These are phyloP conservation scores for Helianthus annuus DNA, from an alignment of 129 eudicot species.

Conservation along the genomic window DNA sequence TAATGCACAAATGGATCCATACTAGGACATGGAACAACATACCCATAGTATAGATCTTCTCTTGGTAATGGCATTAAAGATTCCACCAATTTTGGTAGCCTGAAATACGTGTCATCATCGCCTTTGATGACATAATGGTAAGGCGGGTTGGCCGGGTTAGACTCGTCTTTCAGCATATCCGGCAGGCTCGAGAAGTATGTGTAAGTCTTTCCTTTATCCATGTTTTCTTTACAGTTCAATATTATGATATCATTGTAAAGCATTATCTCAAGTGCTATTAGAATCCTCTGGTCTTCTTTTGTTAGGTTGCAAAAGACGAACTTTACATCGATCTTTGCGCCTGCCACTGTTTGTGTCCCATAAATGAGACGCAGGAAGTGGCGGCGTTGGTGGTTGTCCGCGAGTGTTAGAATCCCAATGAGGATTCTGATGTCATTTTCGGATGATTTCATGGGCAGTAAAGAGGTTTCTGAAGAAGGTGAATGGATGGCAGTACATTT, in stretches of 20 bases:
- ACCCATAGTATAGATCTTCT: constrained; percentile 80
- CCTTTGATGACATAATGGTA: constrained; percentile 85
- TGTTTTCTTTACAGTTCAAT: constrained; percentile 74
- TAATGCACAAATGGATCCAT: constrained; percentile 86
- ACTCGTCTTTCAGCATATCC: constrained; percentile 39
- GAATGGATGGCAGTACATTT: constrained; percentile 46
- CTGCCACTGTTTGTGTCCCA: constrained; percentile 61
- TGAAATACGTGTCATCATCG: constrained; percentile 72
- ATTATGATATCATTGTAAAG: constrained; percentile 74
- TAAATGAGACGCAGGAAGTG: constrained; percentile 81
- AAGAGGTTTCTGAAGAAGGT: constrained; percentile 19
- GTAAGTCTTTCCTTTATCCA: constrained; percentile 89
- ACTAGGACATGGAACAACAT: constrained; percentile 81
- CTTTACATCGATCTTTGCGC: constrained; percentile 67
- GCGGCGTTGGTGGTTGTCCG: constrained; percentile 75
- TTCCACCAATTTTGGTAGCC: constrained; percentile 58
- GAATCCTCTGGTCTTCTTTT: constrained; percentile 72
- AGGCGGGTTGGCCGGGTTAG: constrained; percentile 49
- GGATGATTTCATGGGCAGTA: constrained; percentile 28
- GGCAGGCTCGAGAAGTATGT: constrained; percentile 86
- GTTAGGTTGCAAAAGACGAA: constrained; percentile 90
- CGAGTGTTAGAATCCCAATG: constrained; percentile 67
- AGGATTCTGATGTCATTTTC: constrained; percentile 63
- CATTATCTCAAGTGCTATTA: constrained; percentile 85
- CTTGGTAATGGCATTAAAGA: constrained; percentile 68